A percentile compares a stretch with the other conserved stretches of the same genome.
Evolutionary conservation across 2,329 filamentous ascomycete species (phyloP).

Genomic region (Lanzia echinophila): DNA sequence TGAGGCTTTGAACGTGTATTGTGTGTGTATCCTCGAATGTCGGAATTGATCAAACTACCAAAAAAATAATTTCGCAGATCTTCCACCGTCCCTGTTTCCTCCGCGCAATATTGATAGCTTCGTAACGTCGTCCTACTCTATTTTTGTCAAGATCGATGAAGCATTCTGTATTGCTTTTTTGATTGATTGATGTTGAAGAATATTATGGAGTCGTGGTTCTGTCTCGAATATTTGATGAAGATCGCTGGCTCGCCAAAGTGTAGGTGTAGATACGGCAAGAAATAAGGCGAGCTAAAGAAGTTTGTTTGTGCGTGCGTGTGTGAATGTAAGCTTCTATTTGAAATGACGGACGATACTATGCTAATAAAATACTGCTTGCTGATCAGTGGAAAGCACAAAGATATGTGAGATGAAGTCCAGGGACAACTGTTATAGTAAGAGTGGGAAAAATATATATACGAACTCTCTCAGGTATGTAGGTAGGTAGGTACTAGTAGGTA

Average conservation of each 20-base stretch:
- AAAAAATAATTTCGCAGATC: not conserved
- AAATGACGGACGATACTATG: no score
- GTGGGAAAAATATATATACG: no score
- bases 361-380: no score
- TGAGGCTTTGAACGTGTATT: not conserved
- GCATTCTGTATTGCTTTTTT: conserved; percentile 1
- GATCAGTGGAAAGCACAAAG: no score
- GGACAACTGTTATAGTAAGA: no score
- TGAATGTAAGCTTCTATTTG: no score
- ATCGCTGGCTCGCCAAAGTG: conserved; percentile 1
- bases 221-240: not conserved
- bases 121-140: not conserved
- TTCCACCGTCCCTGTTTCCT: not conserved
- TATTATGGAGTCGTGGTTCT: not conserved
- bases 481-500: no score
- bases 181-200: not conserved
- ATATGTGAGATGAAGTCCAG: no score
- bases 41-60: not conserved
- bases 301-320: no score
- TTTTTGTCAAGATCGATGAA: not conserved
- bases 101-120: not conserved
- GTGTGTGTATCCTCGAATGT: conserved; percentile 1
- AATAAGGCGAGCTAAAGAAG: not conserved
- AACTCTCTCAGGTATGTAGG: no score
- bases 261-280: not conserved